Percentiles rank a stretch among this genome's conserved stretches.
These are phyloP conservation scores for Fusarium sp. DNA, from an alignment of 2,329 filamentous ascomycete species.

Conservation along the genomic window DNA sequence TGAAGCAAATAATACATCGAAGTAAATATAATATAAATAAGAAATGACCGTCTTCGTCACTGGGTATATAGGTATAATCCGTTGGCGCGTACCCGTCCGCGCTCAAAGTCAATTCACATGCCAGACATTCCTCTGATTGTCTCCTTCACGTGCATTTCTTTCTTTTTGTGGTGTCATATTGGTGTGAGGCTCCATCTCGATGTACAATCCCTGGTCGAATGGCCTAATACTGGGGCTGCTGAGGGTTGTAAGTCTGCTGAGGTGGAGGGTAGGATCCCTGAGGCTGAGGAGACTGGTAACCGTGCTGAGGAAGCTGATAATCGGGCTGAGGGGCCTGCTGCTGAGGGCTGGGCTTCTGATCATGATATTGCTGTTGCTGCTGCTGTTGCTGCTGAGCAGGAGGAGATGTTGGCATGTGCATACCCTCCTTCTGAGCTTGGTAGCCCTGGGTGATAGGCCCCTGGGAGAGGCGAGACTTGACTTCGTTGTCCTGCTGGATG, in stretches of 20 bases:
- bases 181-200: neutral
- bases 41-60: conserved; percentile 29
- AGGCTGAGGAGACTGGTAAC: conserved; percentile 33
- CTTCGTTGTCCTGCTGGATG: conserved; percentile 68
- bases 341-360: conserved; percentile 13
- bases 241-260: conserved; percentile 38
- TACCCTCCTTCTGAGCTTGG: conserved; percentile 49
- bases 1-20: neutral
- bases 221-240: conserved; percentile 38
- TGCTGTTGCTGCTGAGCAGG: conserved; percentile 12
- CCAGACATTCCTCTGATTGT: neutral
- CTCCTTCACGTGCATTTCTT: neutral
- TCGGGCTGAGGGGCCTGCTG: conserved; percentile 27
- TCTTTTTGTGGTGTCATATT: conserved; percentile 10
- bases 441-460: conserved; percentile 48
- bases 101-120: conserved; percentile 8
- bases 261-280: conserved; percentile 36
- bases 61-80: conserved; percentile 44
- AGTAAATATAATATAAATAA: neutral
- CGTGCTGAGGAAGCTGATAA: conserved; percentile 31
- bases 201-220: neutral
- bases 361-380: conserved; percentile 1
- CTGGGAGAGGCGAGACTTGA: conserved; percentile 44
- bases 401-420: conserved; percentile 47
- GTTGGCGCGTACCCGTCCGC: conserved; percentile 25